Conservation (phyloP, 2,329 filamentous ascomycete genomes). For the Paracoccidioides brasiliensis region DNA sequence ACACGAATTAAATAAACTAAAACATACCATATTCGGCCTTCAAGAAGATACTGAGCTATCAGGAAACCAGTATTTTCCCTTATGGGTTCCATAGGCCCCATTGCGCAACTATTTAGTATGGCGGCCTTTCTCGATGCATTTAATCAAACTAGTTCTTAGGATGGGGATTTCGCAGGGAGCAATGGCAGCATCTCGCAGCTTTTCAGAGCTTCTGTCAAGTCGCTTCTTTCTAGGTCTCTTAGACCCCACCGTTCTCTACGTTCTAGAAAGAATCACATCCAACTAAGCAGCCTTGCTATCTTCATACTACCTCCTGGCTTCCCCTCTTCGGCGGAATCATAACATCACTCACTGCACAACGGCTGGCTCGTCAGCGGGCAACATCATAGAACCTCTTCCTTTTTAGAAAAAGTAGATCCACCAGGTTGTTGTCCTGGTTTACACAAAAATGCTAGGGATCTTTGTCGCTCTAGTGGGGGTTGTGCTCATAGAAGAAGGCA, state of each 20-base stretch:
- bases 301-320: constrained; percentile 53
- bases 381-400: constrained; percentile 56
- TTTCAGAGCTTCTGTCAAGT: constrained; percentile 33
- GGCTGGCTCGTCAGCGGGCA: constrained; percentile 48
- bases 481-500: constrained; percentile 41
- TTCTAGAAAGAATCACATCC: constrained; percentile 11
- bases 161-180: constrained; percentile 37
- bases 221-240: constrained; percentile 43
- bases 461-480: constrained; percentile 40
- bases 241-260: constrained; percentile 27
- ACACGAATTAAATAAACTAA: no score
- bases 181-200: constrained; percentile 37
- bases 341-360: constrained; percentile 50
- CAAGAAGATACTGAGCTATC: constrained; percentile 37
- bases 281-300: constrained; percentile 39
- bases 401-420: constrained; percentile 44
- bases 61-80: constrained; percentile 45
- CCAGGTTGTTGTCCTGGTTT: constrained; percentile 48
- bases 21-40: constrained; percentile 40
- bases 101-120: constrained; percentile 44
- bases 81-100: constrained; percentile 44
- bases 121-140: constrained; percentile 46
- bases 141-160: constrained; percentile 40
- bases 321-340: constrained; percentile 50
- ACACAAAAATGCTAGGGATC: constrained; percentile 33